Percentiles rank a stretch among this genome's conserved stretches.
Conservation (phyloP, 192 early-diverging fungal genomes). For the Cetraspora pellucida region DNA sequence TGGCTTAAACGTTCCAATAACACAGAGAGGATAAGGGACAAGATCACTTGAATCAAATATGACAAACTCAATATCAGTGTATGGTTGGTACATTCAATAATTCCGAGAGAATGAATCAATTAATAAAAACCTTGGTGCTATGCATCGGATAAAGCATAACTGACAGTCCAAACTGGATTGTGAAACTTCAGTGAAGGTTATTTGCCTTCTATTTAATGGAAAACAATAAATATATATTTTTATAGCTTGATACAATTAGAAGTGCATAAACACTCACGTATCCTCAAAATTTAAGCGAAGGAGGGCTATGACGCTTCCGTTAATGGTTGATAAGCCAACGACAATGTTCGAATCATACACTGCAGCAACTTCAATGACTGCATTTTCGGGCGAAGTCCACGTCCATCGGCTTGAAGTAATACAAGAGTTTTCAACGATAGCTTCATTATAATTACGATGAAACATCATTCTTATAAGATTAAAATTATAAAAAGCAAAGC, state of each 20-base stretch:
- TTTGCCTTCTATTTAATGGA: background rate
- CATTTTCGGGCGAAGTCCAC: constrained; percentile 5
- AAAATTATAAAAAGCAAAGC: no score
- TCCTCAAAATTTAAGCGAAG: background rate
- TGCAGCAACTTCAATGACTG: constrained; percentile 6
- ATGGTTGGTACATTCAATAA: background rate
- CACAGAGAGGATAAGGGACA: background rate
- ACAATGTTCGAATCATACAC: background rate
- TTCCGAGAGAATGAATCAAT: background rate
- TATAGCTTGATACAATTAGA: background rate
- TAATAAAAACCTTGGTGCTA: constrained; percentile 11
- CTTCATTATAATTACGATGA: no score
- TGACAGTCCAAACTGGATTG: constrained; percentile 5
- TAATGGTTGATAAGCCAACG: background rate
- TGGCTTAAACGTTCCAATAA: constrained; percentile 21
- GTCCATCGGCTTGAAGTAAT: background rate
- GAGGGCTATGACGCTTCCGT: background rate
- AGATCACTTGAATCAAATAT: background rate
- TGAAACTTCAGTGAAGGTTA: background rate
- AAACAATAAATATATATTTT: background rate
- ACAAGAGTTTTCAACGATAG: no score
- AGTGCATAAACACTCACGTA: background rate
- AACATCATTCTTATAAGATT: no score
- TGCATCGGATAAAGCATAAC: background rate
- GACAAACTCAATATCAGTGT: background rate